A percentile compares a stretch with the other conserved stretches of the same genome.
Conservation (phyloP, 108 stramenopile species). For the Pinguiococcus pyrenoidosus region DNA sequence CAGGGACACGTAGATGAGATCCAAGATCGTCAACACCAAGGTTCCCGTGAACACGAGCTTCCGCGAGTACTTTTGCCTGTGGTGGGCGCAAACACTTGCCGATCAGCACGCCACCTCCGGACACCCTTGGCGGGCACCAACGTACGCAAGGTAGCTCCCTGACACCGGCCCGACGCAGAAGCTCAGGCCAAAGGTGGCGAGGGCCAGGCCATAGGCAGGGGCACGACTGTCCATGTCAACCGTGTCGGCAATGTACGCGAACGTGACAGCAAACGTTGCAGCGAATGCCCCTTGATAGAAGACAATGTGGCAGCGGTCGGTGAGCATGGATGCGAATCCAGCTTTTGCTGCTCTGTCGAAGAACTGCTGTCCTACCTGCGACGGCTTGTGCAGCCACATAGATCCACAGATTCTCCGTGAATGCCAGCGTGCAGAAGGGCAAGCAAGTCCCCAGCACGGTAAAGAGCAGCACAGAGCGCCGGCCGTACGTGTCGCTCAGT, state of each 20-base stretch:
- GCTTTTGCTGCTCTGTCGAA: not conserved
- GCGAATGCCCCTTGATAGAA: constrained; percentile 63
- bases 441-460: constrained; percentile 77
- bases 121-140: too few relatives aligned
- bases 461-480: constrained; percentile 59
- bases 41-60: constrained; percentile 51
- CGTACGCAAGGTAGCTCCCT: too few relatives aligned
- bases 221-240: constrained; percentile 63
- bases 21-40: constrained; percentile 49
- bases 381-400: constrained; percentile 1
- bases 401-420: constrained; percentile 40
- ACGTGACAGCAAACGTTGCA: constrained; percentile 86
- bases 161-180: constrained; percentile 87
- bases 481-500: constrained; percentile 64
- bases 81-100: too few relatives aligned
- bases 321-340: not conserved
- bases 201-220: constrained; percentile 83
- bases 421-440: constrained; percentile 69
- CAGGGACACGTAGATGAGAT: constrained; percentile 56
- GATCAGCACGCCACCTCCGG: too few relatives aligned
- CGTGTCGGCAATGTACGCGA: constrained; percentile 90
- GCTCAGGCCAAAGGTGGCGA: constrained; percentile 83
- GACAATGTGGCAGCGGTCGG: not conserved
- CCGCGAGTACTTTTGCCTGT: too few relatives aligned
- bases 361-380: not conserved